Conservation (phyloP, 2,329 filamentous ascomycete genomes). For the Calonectria hongkongensis region DNA sequence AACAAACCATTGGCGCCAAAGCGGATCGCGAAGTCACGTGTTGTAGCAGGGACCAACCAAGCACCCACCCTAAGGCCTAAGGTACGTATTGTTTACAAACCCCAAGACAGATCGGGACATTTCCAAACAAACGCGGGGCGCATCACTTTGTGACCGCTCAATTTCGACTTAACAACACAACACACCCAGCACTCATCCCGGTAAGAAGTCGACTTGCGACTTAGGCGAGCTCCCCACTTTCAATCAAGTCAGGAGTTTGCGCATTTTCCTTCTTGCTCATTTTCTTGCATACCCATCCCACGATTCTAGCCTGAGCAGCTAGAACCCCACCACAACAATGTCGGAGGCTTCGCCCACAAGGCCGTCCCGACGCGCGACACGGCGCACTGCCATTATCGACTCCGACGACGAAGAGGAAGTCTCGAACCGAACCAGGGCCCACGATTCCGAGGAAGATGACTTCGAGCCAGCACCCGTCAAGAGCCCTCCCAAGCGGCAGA, state of each 20-base stretch:
- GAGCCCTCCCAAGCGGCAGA: constrained; percentile 71
- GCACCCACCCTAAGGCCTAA: background rate
- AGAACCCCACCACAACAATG: constrained; percentile 52
- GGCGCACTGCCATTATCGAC: constrained; percentile 85
- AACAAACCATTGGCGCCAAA: constrained; percentile 36
- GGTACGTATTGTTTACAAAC: constrained; percentile 63
- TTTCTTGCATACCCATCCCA: constrained; percentile 5
- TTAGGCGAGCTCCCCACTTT: constrained; percentile 32
- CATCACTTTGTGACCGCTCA: constrained; percentile 50
- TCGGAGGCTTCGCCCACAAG: constrained; percentile 60
- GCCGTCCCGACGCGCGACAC: constrained; percentile 67
- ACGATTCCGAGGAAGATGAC: constrained; percentile 82
- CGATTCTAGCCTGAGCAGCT: constrained; percentile 34
- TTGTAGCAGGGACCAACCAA: constrained; percentile 18
- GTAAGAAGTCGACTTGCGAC: constrained; percentile 29
- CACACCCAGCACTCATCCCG: constrained; percentile 31
- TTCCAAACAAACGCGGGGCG: constrained; percentile 63
- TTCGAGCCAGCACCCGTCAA: constrained; percentile 83
- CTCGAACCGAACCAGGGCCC: constrained; percentile 71
- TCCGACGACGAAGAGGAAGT: constrained; percentile 85
- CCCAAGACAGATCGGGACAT: constrained; percentile 61
- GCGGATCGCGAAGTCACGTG: constrained; percentile 53
- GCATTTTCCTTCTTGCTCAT: constrained; percentile 9
- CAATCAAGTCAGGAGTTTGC: constrained; percentile 5
- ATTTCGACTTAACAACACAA: constrained; percentile 40